These are phyloP conservation scores for Trifolium repens DNA, from an alignment of 306 rosid species.

Conservation along the genomic window DNA sequence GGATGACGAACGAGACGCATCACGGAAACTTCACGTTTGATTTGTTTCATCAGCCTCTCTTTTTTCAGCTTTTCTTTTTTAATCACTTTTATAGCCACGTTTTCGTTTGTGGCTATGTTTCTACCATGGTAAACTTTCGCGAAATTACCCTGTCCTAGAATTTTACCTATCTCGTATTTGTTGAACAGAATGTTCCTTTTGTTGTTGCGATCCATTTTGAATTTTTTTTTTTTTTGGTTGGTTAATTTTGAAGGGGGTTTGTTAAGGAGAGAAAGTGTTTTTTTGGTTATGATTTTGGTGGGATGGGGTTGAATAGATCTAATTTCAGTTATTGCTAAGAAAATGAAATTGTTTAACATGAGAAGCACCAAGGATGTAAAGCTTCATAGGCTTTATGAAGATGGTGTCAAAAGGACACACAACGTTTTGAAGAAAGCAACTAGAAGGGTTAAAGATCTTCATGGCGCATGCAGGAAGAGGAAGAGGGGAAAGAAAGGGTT, in stretches of 20 bases:
- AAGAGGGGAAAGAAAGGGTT: not conserved
- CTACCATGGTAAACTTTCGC: slow-evolving; percentile 71
- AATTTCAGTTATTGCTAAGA: slow-evolving; percentile 23
- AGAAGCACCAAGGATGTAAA: slow-evolving; percentile 35
- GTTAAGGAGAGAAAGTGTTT: not conserved
- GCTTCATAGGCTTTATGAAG: slow-evolving; percentile 27
- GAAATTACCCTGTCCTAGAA: slow-evolving; percentile 76
- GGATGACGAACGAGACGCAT: slow-evolving; percentile 82
- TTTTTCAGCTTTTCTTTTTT: slow-evolving; percentile 63
- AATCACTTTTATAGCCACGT: slow-evolving; percentile 75
- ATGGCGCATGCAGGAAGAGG: slow-evolving; percentile 37
- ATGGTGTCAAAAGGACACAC: slow-evolving; percentile 49
- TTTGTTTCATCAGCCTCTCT: slow-evolving; percentile 65
- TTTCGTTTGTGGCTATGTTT: slow-evolving; percentile 56
- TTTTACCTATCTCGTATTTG: slow-evolving; percentile 77
- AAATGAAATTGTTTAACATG: slow-evolving; percentile 35
- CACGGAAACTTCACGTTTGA: slow-evolving; percentile 76
- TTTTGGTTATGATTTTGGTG: too few species aligned
- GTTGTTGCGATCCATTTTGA: slow-evolving; percentile 31
- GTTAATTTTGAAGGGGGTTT: too few species aligned
- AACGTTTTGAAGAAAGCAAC: slow-evolving; percentile 36
- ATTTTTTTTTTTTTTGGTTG: too few species aligned
- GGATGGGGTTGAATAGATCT: too few species aligned
- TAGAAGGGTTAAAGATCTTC: slow-evolving; percentile 44
- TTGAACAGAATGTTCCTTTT: slow-evolving; percentile 56